Conservation (phyloP, 495 filamentous ascomycete genomes). For the Penicillium mononematosum region DNA sequence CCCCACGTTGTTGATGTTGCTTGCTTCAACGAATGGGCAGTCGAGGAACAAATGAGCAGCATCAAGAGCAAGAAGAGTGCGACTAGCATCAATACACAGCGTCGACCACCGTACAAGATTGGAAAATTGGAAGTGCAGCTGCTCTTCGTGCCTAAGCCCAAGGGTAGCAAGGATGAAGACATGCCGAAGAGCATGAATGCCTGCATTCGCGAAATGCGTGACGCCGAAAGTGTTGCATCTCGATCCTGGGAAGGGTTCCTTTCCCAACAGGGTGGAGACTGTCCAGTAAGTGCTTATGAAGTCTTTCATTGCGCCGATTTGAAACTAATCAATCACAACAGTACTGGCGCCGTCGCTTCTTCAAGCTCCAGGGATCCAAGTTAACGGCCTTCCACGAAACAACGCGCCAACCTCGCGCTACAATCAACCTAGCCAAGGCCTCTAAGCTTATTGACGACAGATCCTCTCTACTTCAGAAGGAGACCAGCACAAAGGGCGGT, state of each 20-base stretch:
- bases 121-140: constrained; percentile 92
- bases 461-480: constrained; percentile 74
- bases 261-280: constrained; percentile 96
- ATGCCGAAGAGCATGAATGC: constrained; percentile 99
- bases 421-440: constrained; percentile 93
- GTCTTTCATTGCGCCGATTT: neutral
- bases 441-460: constrained; percentile 92
- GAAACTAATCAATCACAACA: constrained; percentile 33
- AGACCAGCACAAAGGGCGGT: constrained; percentile 69
- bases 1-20: constrained; percentile 83
- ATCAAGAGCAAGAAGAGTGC: constrained; percentile 87
- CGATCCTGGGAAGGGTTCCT: constrained; percentile 83
- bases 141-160: constrained; percentile 89
- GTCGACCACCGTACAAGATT: constrained; percentile 86
- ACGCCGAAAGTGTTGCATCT: constrained; percentile 71
- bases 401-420: constrained; percentile 90
- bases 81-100: constrained; percentile 55
- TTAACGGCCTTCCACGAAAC: constrained; percentile 95
- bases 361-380: constrained; percentile 87
- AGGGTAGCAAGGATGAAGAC: constrained; percentile 84
- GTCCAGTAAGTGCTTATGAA: constrained; percentile 68
- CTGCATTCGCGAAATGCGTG: constrained; percentile 86
- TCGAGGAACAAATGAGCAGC: constrained; percentile 74
- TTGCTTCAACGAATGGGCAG: constrained; percentile 98
- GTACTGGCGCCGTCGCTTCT: constrained; percentile 98